Evolutionary conservation across 306 rosid genomes (phyloP), one percentile per base, ranked within the genome.

Genomic region (Cicer cuneatum): DNA sequence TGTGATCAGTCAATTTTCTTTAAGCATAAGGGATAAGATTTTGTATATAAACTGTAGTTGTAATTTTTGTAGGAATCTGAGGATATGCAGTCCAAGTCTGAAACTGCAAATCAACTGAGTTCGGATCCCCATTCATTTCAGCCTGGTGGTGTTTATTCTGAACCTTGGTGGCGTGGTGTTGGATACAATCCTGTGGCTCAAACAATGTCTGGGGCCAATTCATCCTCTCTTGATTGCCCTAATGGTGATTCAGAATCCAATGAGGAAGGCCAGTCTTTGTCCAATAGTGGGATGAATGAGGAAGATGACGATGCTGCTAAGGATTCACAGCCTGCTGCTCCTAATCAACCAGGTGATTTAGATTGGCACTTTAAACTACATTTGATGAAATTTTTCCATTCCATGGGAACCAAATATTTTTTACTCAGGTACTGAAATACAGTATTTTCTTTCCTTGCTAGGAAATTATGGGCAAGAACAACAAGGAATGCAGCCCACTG

Each of bases 151-250:
- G 87, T 83, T 78, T 92, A 81, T 80, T 45, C 82, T 19, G 97
- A 94, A 82, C 97, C 96, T 52, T 94, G 99, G 99, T 94, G 97
- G 95, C 93, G 88, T 40, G 85, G 74, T 48, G 71, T 40, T 67
- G 97, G 89, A 29, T 88, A 85, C 85, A 89, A 86, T 77, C 84
- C 91, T 52, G 59, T 82, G 46, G 66, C 85, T 10, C 86, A 83
- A 63, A 66, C 85, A 16, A 21, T 80, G 80, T 69, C 88, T n/a
- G 89, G 80, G 66, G 79, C 86, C 79, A 85, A 85, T 85, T 90
- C 97, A 5, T 85, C 99, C 65, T 88, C 90, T 8, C 77, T 88
- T 47, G 97, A 89, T 53, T 81, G 86, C 80, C 88, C 83, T 74
- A 92, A 92, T 84, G 91, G 87, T 84, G 89, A 81, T 76, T 87